Conservation (phyloP, 352 stramenopile genomes). For the Stramenopiles sp. region DNA sequence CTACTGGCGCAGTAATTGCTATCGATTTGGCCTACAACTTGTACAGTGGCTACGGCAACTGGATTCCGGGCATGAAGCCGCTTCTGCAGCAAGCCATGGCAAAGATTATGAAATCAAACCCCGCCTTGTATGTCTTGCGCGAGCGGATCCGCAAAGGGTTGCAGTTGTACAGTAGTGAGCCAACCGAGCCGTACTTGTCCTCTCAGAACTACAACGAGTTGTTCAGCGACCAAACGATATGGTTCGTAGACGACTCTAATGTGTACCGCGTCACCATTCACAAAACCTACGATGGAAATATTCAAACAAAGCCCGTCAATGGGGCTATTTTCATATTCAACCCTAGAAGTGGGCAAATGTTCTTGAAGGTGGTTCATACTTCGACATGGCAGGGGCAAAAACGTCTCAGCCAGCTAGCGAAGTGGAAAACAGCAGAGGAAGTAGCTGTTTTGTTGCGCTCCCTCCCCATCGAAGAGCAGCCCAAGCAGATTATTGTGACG, state of each 20-base stretch:
- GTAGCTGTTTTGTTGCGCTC: slow-evolving; percentile 95
- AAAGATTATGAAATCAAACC: slow-evolving; percentile 99
- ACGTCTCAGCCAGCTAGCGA: slow-evolving; percentile 91
- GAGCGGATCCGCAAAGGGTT: slow-evolving; percentile 98
- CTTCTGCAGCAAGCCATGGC: slow-evolving; percentile 99
- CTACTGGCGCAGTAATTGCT: slow-evolving; percentile 86
- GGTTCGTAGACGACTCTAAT: slow-evolving; percentile 99
- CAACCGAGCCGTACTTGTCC: slow-evolving; percentile 97
- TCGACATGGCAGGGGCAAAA: slow-evolving; percentile 99
- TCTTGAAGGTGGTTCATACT: slow-evolving; percentile 99
- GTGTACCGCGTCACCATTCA: slow-evolving; percentile 97
- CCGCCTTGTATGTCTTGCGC: slow-evolving; percentile 93
- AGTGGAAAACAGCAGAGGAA: slow-evolving; percentile 99
- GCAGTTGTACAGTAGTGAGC: slow-evolving; percentile 97
- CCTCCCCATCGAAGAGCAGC: slow-evolving; percentile 96
- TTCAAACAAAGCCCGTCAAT: slow-evolving; percentile 99
- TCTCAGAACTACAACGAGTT: slow-evolving; percentile 99
- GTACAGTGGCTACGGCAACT: slow-evolving; percentile 98
- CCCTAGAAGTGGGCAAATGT: slow-evolving; percentile 92
- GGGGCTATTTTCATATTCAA: slow-evolving; percentile 99
- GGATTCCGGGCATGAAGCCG: slow-evolving; percentile 95
- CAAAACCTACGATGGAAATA: slow-evolving; percentile 97
- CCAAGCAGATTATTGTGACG: slow-evolving; percentile 99
- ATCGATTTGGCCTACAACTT: slow-evolving; percentile 98
- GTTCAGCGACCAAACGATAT: slow-evolving; percentile 99